Percentiles rank a stretch among this genome's conserved stretches.
Conservation (phyloP, 495 filamentous ascomycete species). For the Tuber umbilicatum region DNA sequence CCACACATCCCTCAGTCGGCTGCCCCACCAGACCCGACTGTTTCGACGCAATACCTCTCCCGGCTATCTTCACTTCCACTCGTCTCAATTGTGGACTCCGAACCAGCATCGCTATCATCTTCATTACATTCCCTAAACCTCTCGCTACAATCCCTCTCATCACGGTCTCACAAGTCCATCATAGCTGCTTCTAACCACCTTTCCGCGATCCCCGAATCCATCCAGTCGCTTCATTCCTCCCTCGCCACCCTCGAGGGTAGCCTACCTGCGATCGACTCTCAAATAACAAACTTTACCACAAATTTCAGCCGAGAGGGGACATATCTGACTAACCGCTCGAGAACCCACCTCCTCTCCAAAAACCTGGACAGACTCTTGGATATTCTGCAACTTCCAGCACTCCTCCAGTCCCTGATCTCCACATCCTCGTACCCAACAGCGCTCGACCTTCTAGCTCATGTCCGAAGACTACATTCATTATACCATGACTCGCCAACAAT, state of each 20-base stretch:
- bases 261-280: constrained; percentile 72
- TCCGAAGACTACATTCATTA: constrained; percentile 73
- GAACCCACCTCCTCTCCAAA: constrained; percentile 73
- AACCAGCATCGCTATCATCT: constrained; percentile 73
- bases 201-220: constrained; percentile 57
- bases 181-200: constrained; percentile 74
- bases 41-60: constrained; percentile 63
- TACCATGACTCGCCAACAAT: constrained; percentile 75
- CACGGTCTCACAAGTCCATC: constrained; percentile 83
- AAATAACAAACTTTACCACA: constrained; percentile 69
- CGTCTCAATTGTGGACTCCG: constrained; percentile 61
- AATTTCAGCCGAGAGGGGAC: constrained; percentile 59
- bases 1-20: constrained; percentile 52
- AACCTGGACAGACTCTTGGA: constrained; percentile 88
- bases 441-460: constrained; percentile 88
- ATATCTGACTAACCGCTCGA: constrained; percentile 65
- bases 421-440: constrained; percentile 74
- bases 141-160: constrained; percentile 80
- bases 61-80: constrained; percentile 73
- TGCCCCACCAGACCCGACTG: constrained; percentile 41
- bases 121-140: constrained; percentile 74
- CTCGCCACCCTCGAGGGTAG: constrained; percentile 59
- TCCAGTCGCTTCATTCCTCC: constrained; percentile 62
- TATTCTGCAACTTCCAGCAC: constrained; percentile 80
- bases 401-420: constrained; percentile 68